Evolutionary conservation across 2,329 filamentous ascomycete genomes (phyloP).

Genomic region (Aspergillus viridinutans): DNA sequence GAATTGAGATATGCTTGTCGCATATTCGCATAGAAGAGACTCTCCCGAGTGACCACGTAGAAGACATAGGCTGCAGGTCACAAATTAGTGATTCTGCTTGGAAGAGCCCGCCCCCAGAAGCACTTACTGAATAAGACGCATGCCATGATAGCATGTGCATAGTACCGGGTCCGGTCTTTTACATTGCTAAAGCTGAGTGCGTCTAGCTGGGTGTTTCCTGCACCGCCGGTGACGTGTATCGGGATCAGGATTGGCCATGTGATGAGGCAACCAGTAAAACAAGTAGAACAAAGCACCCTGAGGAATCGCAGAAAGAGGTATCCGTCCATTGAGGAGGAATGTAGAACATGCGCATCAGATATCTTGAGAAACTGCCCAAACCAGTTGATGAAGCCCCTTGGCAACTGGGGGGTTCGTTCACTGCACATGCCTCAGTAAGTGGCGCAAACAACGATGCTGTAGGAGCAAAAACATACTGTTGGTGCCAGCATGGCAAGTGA

Average conservation of each 20-base stretch:
- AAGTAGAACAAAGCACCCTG: constrained; percentile 71
- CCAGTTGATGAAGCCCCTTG: constrained; percentile 51
- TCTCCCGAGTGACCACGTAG: constrained; percentile 79
- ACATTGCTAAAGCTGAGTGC: constrained; percentile 78
- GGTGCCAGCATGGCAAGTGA: constrained; percentile 39
- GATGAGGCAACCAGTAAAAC: constrained; percentile 74
- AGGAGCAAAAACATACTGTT: constrained; percentile 29
- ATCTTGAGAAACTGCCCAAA: constrained; percentile 50
- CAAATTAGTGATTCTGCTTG: constrained; percentile 1
- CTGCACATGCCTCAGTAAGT: constrained; percentile 17
- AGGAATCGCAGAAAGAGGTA: constrained; percentile 90
- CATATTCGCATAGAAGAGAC: constrained; percentile 84
- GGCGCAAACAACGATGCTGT: not conserved
- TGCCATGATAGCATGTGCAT: constrained; percentile 70
- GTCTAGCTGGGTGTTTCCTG: constrained; percentile 64
- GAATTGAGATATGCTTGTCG: constrained; percentile 88
- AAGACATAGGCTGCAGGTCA: constrained; percentile 64
- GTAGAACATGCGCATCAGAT: constrained; percentile 74
- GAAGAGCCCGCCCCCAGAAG: not conserved
- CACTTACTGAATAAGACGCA: constrained; percentile 69
- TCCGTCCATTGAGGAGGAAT: constrained; percentile 85
- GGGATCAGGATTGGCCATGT: constrained; percentile 88
- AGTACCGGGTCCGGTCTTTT: constrained; percentile 60
- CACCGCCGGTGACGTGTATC: constrained; percentile 78
- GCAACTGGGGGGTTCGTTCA: constrained; percentile 47